Evolutionary conservation across 345 rosid species (phyloP), one percentile per base, ranked within the genome.

Genomic region (Psidium friedrichsthalianum): DNA sequence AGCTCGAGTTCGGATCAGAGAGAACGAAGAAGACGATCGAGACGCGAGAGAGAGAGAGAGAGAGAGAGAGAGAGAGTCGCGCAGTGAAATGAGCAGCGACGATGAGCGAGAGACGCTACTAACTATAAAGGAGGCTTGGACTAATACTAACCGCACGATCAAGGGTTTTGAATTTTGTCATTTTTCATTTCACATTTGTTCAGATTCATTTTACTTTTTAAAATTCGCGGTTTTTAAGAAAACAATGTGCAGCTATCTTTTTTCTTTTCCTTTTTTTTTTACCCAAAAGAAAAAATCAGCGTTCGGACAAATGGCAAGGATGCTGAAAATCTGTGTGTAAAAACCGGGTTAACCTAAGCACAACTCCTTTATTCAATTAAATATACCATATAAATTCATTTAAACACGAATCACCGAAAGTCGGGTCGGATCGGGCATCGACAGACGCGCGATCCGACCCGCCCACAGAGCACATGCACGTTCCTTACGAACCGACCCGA

Each of bases 1-100:
- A 83, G 29, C 78, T 83, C 32, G 53, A 78, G 83, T 27, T 57
- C 85, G 5, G 87, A 86, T 85, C 84, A n/a, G 78, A 69, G 78
- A 0, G 13, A 4, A 8, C 0, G 47, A 69, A 18, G 78, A 8
- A 69, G 78, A 32, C n/a, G 61, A 18, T 74, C 13, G 3, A 18
- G 74, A n/a, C 8, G 21, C 0, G 44, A n/a, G 44, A 10, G 36
- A 36, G 32, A 44, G 51, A 53, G 49, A 55, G 82, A 74, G 83
- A 32, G 59, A 6, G 32, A 51, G 47, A 4, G 16, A 49, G 49
- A 24, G n/a, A 24, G 52, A 85, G 76, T 20, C 55, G 56, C 22
- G 56, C 9, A 7, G 10, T 22, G 59, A 22, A 22, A 22, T 10
- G n/a, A 22, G 12, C 59, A 69, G 47, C 3, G 13, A 69, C 13